phyloP scores from a whole-genome alignment of 805 yeast species.

The Myxozyma mucilagina region DNA sequence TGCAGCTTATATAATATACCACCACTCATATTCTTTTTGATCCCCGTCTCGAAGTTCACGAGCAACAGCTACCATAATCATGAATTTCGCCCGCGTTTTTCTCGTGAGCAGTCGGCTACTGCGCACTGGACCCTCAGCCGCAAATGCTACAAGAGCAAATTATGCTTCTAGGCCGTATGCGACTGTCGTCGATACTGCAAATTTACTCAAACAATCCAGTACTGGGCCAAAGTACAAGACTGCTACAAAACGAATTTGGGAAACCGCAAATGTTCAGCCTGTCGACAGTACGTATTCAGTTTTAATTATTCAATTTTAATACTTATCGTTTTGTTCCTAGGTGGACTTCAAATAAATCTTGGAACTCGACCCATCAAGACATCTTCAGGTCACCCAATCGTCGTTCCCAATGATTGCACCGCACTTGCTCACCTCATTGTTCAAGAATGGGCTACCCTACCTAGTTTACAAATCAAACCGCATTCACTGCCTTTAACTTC shows the following conservation, averaged over 20 bases:
- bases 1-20: too few relatives aligned
- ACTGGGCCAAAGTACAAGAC: slow-evolving; percentile 3
- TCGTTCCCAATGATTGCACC: slow-evolving; percentile 59
- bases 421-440: slow-evolving; percentile 71
- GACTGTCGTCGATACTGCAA: slow-evolving; percentile 24
- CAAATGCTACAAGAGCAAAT: too few relatives aligned
- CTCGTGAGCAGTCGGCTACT: too few relatives aligned
- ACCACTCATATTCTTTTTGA: neutral
- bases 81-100: too few relatives aligned
- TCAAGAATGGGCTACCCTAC: slow-evolving; percentile 83
- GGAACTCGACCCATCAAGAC: slow-evolving; percentile 80
- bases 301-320: neutral
- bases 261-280: slow-evolving; percentile 54
- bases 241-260: slow-evolving; percentile 69
- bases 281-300: slow-evolving; percentile 18
- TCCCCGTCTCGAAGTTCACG: too few relatives aligned
- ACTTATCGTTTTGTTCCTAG: neutral
- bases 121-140: too few relatives aligned
- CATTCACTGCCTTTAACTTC: slow-evolving; percentile 86
- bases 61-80: too few relatives aligned
- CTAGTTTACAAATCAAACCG: slow-evolving; percentile 63
- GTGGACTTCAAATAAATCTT: slow-evolving; percentile 39
- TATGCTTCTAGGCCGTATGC: slow-evolving; percentile 8
- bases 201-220: slow-evolving; percentile 14
- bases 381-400: slow-evolving; percentile 72